Conservation (phyloP, 2,329 filamentous ascomycete genomes). For the Coleophoma crateriformis region DNA sequence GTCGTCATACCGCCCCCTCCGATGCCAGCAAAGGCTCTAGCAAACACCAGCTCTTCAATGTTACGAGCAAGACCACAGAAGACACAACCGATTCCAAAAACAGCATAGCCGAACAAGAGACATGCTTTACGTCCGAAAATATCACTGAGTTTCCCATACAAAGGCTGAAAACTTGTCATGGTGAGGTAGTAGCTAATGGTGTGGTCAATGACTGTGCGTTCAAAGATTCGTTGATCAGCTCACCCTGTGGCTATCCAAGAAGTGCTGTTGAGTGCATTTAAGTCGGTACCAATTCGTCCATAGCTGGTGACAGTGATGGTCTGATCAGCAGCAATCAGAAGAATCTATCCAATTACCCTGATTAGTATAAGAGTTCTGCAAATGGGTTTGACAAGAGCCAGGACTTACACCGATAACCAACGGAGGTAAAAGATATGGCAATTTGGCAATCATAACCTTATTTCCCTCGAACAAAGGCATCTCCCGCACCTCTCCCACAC, state of each 20-base stretch:
- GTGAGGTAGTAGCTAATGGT: slow-evolving; percentile 61
- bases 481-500: slow-evolving; percentile 9
- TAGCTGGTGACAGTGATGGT: slow-evolving; percentile 76
- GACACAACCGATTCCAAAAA: slow-evolving; percentile 61
- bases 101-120: slow-evolving; percentile 56
- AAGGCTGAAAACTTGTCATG: slow-evolving; percentile 67
- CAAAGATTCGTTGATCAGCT: not conserved
- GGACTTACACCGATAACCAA: slow-evolving; percentile 53
- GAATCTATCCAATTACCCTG: slow-evolving; percentile 44
- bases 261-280: slow-evolving; percentile 68
- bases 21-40: slow-evolving; percentile 47
- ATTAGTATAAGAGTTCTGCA: not conserved
- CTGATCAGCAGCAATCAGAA: slow-evolving; percentile 69
- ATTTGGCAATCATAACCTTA: slow-evolving; percentile 28
- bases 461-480: slow-evolving; percentile 17
- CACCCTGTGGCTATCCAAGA: slow-evolving; percentile 66
- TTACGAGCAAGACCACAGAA: slow-evolving; percentile 57
- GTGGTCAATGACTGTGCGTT: not conserved
- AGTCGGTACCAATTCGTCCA: slow-evolving; percentile 69
- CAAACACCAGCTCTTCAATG: slow-evolving; percentile 61
- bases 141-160: slow-evolving; percentile 67
- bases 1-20: slow-evolving; percentile 70
- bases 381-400: not conserved
- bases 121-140: slow-evolving; percentile 66
- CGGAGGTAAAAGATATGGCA: slow-evolving; percentile 56